Conservation (phyloP, 2,329 filamentous ascomycete genomes). For the Claviceps digitariae region DNA sequence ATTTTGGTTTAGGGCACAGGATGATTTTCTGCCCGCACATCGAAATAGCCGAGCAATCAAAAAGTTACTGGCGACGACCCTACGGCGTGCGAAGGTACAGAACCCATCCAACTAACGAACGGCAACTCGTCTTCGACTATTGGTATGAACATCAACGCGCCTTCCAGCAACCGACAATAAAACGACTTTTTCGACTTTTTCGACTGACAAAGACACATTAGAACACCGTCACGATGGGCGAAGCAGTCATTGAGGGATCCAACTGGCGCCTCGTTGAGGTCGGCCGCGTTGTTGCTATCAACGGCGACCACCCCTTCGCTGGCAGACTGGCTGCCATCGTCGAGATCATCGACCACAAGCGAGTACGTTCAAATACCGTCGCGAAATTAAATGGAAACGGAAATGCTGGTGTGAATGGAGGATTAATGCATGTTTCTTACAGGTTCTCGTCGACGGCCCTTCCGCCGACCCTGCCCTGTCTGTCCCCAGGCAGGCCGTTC, state of each 20-base stretch:
- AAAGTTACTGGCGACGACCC: slow-evolving; percentile 27
- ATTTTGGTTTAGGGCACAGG: slow-evolving; percentile 28
- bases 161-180: not conserved
- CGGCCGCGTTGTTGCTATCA: slow-evolving; percentile 91
- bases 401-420: not conserved
- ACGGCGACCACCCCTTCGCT: slow-evolving; percentile 59
- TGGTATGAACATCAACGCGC: slow-evolving; percentile 21
- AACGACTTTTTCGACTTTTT: slow-evolving; percentile 2
- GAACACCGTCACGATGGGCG: slow-evolving; percentile 62
- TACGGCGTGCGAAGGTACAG: slow-evolving; percentile 22
- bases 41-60: slow-evolving; percentile 24
- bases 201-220: slow-evolving; percentile 25
- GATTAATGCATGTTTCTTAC: slow-evolving; percentile 10
- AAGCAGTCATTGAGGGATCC: slow-evolving; percentile 68
- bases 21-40: slow-evolving; percentile 28
- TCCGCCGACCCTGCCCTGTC: slow-evolving; percentile 64
- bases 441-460: slow-evolving; percentile 96
- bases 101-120: slow-evolving; percentile 23
- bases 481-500: slow-evolving; percentile 76
- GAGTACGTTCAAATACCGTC: slow-evolving; percentile 62
- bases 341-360: slow-evolving; percentile 99
- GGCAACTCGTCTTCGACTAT: slow-evolving; percentile 25
- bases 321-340: slow-evolving; percentile 89
- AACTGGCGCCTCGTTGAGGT: slow-evolving; percentile 96
- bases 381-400: not conserved